Conservation (phyloP, 768 basidiomycete genomes). For the Pulveroboletus sp. region DNA sequence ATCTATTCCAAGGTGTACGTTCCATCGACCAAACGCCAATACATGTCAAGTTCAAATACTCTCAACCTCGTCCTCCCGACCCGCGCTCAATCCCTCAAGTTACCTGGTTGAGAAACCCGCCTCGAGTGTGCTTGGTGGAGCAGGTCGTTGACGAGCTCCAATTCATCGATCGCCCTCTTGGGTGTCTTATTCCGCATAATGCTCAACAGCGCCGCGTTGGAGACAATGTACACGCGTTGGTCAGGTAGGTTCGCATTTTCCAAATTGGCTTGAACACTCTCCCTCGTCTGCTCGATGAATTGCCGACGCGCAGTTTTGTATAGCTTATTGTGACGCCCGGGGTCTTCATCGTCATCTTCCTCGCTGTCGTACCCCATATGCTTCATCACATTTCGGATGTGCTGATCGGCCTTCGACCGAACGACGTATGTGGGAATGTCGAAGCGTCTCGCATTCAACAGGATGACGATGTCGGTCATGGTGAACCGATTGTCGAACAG, state of each 20-base stretch:
- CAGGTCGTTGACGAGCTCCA: neutral
- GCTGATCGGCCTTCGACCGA: conserved; percentile 35
- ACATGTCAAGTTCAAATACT: too few species aligned
- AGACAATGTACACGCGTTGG: conserved; percentile 27
- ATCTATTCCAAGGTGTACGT: neutral
- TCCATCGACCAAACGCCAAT: neutral
- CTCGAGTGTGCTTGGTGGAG: neutral
- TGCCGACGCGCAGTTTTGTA: conserved; percentile 14
- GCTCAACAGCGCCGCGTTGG: conserved; percentile 12
- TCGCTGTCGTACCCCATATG: conserved; percentile 23
- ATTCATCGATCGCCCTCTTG: conserved; percentile 14
- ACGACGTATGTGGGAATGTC: conserved; percentile 33
- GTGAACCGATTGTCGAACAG: conserved; percentile 33
- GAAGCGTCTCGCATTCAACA: conserved; percentile 27
- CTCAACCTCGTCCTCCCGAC: too few species aligned
- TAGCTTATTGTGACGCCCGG: neutral
- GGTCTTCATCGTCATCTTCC: conserved; percentile 9
- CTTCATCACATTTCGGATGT: conserved; percentile 23
- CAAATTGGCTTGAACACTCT: conserved; percentile 16
- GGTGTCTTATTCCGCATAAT: conserved; percentile 10
- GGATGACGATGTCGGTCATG: conserved; percentile 31
- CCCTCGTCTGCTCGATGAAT: conserved; percentile 20
- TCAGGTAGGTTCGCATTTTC: conserved; percentile 16
- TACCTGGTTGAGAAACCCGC: neutral
- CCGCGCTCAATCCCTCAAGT: too few species aligned